Conservation (phyloP, 257 asterid species). For the Nicotiana tabacum region DNA sequence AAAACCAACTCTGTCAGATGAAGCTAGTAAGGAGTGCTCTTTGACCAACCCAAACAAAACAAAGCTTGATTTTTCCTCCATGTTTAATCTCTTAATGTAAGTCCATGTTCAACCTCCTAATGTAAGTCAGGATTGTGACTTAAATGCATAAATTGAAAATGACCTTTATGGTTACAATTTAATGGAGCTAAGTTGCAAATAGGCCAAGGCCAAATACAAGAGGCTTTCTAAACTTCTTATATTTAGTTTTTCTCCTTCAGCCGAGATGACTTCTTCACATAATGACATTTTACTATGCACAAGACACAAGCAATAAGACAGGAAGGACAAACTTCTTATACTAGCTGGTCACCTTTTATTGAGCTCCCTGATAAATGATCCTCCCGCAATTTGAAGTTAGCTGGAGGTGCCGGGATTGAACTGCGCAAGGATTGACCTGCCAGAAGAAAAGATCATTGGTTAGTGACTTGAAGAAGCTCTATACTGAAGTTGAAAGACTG, state of each 20-base stretch:
- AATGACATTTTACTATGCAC: neutral
- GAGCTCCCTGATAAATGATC: conserved; percentile 81
- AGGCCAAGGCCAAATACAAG: neutral
- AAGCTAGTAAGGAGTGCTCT: neutral
- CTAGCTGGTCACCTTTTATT: conserved; percentile 51
- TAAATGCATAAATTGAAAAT: neutral
- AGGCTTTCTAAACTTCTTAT: neutral
- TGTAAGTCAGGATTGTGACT: neutral
- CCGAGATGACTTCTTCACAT: neutral
- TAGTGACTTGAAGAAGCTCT: neutral
- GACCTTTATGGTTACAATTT: neutral
- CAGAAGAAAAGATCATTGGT: conserved; percentile 8
- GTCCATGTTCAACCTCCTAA: neutral
- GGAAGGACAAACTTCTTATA: neutral
- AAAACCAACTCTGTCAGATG: neutral
- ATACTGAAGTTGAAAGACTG: neutral
- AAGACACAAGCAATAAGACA: conserved; percentile 4
- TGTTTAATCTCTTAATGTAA: neutral
- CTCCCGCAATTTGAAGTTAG: conserved; percentile 67
- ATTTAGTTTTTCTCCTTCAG: neutral
- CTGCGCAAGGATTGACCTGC: conserved; percentile 54
- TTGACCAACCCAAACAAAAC: neutral
- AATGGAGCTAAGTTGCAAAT: neutral
- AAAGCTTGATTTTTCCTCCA: neutral
- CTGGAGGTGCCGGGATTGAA: conserved; percentile 69